These are phyloP conservation scores for Pythium apleroticum DNA, from an alignment of 352 stramenopile genomes.

Conservation along the genomic window DNA sequence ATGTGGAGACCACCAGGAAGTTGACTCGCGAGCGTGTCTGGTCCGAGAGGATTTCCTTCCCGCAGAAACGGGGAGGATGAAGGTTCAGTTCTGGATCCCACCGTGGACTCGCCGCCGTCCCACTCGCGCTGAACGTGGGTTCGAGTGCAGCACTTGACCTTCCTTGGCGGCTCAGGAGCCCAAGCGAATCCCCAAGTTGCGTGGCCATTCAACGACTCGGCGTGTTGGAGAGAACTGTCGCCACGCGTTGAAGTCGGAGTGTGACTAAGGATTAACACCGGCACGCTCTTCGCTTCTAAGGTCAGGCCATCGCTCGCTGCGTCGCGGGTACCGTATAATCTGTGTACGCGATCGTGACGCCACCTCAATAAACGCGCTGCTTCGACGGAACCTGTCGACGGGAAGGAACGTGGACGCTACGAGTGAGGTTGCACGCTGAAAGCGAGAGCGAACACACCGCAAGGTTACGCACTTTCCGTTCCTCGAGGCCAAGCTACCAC, in stretches of 20 bases:
- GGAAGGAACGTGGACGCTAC: not conserved
- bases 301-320: not conserved
- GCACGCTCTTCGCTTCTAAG: not conserved
- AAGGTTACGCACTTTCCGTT: slow-evolving; percentile 3
- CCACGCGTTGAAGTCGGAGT: not conserved
- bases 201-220: not conserved
- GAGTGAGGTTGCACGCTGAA: not conserved
- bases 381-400: not conserved
- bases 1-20: not conserved
- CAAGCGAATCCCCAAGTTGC: not conserved
- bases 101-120: not conserved
- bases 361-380: not conserved
- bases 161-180: not conserved
- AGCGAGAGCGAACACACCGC: not conserved
- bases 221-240: not conserved
- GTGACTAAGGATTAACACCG: not conserved
- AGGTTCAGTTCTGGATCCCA: not conserved
- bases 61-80: not conserved
- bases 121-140: not conserved
- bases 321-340: not conserved
- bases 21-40: not conserved
- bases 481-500: not conserved
- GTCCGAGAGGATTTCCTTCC: not conserved
- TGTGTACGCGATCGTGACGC: not conserved
- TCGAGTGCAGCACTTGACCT: not conserved